These are phyloP conservation scores for Geotrichum reessii DNA, from an alignment of 1,139 yeast genomes.

Conservation along the genomic window DNA sequence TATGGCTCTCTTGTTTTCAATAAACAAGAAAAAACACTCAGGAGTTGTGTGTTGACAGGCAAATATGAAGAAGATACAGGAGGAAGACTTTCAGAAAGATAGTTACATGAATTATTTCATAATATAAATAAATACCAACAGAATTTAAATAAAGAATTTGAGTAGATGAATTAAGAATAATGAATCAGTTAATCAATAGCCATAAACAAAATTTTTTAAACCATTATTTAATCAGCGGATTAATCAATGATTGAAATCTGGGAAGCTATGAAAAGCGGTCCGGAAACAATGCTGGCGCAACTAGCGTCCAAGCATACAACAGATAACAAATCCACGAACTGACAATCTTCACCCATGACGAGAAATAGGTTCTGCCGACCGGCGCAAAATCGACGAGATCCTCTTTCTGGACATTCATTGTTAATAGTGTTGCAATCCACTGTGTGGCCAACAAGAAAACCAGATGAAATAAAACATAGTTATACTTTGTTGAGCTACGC, in stretches of 20 bases:
- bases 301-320: conserved; percentile 82
- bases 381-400: conserved; percentile 88
- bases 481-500: conserved; percentile 65
- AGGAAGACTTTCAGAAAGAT: too few species aligned
- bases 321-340: conserved; percentile 89
- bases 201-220: too few species aligned
- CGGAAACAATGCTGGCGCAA: conserved; percentile 87
- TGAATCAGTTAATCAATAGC: neutral
- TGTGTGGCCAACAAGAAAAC: conserved; percentile 94
- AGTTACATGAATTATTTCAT: too few species aligned
- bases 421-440: conserved; percentile 88
- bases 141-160: too few species aligned
- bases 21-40: neutral
- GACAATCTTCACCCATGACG: conserved; percentile 88
- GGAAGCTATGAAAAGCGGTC: conserved; percentile 53
- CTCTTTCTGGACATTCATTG: conserved; percentile 84
- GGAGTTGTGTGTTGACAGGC: neutral
- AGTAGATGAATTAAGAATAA: too few species aligned
- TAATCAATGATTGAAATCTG: conserved; percentile 3
- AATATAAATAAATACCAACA: too few species aligned
- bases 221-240: conserved; percentile 27
- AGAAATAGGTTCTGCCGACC: conserved; percentile 93
- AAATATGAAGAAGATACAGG: neutral
- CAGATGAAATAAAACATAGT: conserved; percentile 81
- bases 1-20: neutral